Evolutionary conservation across 169 alveolate genomes (phyloP), one percentile per base, ranked within the genome.

Genomic region (Plasmodium gonderi): DNA sequence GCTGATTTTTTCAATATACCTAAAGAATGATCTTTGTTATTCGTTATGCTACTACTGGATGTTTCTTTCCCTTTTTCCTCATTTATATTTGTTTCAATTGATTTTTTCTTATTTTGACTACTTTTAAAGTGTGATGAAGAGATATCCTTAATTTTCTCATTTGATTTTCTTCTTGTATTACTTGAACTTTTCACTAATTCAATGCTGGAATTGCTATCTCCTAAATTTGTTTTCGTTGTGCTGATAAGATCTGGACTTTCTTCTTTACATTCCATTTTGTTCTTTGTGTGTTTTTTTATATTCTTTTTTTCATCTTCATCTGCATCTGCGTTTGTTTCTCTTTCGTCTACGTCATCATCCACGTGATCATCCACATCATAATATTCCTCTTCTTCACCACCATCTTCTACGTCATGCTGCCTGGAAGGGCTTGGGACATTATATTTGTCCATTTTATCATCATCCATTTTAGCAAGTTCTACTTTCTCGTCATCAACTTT

Each of bases 141-240:
- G n/a, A n/a, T 11, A n/a, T 72, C 82, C 54, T 82, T 82, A 14
- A 7, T 45, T 67, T 69, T 82, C 42, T 82, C 91, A 45, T 44
- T 20, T 4, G 82, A 68, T 82, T 67, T 68, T 69, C 60, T 82
- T 38, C 64, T 82, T 20, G 78, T 54, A 45, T 17, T n/a, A 23
- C 12, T 80, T 80, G 54, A 49, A 67, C 3, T 23, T 67, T 36
- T 80, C 0, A 65, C 17, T 0, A 38, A 17, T 17, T 72, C 51
- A 29, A 23, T 40, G 20, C 44, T 44, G 11, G n/a, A 38, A 42
- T 31, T 83, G 65, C 68, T 45, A 12, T 72, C 92, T 9, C 78
- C 65, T 44, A 45, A 20, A 40, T 17, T 74, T 5, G 31, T 26
- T 26, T 47, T 75, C 36, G 60, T 67, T 68, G 49, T 82, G 40